Evolutionary conservation across 2,329 filamentous ascomycete genomes (phyloP), one percentile per base, ranked within the genome.

Genomic region (Aspergillus flavus): DNA sequence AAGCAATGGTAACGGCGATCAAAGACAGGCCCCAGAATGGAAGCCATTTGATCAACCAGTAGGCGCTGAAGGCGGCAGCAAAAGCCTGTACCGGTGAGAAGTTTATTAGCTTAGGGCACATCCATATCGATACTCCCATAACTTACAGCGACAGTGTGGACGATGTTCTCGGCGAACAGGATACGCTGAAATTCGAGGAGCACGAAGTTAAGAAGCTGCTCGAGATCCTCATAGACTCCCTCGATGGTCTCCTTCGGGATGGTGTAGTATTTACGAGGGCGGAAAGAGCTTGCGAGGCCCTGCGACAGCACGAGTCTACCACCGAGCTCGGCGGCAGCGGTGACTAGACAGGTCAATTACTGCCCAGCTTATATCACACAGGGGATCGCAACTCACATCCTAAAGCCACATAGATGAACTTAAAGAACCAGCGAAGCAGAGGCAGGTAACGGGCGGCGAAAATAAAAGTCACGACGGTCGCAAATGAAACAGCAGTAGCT

Each of bases 121-220:
- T 7, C 52, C 34, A 36, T 4, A 55, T 7, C 10, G 14, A 28
- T 14, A 6, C 21, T 14, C 14, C 19, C 34, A 55, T 23, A 60
- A 66, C 86, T 75, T 83, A 89, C 87, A 63, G 81, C 82, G 73
- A 86, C 75, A 16, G 87, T 89, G 64, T 84, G 85, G 63, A 84
- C 82, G 61, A 89, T 80, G 70, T 89, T 89, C 81, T 90, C 87
- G 36, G 85, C 87, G 70, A 89, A 90, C 63, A 89, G 75, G 66
- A 89, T 83, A 63, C 87, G 84, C 80, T 90, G 87, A 73, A 87
- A 86, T 74, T 90, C 87, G 66, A 90, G 88, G 69, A 89, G 82
- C 77, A 89, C 87, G 79, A 90, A 90, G 80, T 89, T 89, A 78
- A 86, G 81, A 59, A 90, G 80, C 78, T 89, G 86, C 75, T 87